Conservation (phyloP, 768 basidiomycete species). For the Neoboletus magnificus region DNA sequence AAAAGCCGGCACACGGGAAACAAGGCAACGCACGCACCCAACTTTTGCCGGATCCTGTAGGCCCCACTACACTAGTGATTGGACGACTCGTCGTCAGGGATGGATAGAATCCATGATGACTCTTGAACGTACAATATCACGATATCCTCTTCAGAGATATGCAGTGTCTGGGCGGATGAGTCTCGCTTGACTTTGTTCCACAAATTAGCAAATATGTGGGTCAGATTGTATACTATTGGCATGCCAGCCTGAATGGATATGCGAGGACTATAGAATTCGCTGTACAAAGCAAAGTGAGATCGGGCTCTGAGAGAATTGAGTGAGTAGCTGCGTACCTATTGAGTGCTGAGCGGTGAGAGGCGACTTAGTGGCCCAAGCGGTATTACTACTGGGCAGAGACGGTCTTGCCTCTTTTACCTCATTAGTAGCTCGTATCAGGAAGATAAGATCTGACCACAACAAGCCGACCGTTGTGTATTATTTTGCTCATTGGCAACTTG, state of each 20-base stretch:
- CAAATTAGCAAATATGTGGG: not conserved
- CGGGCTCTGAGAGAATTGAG: not conserved
- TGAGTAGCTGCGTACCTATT: too few species aligned
- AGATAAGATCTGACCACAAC: too few species aligned
- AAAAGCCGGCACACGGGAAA: not conserved
- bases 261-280: not conserved
- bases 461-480: too few species aligned
- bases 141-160: constrained; percentile 15
- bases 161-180: not conserved
- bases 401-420: too few species aligned
- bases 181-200: constrained; percentile 15
- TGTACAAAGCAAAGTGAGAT: not conserved
- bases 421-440: too few species aligned
- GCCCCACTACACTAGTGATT: constrained; percentile 17
- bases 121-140: constrained; percentile 18
- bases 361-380: too few species aligned
- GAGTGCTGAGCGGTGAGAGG: too few species aligned
- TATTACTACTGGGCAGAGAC: too few species aligned
- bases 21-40: constrained; percentile 10
- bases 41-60: constrained; percentile 20
- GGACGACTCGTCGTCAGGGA: not conserved
- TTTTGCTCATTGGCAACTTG: too few species aligned
- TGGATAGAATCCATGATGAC: not conserved
- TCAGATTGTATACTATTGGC: not conserved
- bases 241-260: not conserved